Evolutionary conservation across 169 alveolate species (phyloP).

Genomic region (Amoebophrya sp.): DNA sequence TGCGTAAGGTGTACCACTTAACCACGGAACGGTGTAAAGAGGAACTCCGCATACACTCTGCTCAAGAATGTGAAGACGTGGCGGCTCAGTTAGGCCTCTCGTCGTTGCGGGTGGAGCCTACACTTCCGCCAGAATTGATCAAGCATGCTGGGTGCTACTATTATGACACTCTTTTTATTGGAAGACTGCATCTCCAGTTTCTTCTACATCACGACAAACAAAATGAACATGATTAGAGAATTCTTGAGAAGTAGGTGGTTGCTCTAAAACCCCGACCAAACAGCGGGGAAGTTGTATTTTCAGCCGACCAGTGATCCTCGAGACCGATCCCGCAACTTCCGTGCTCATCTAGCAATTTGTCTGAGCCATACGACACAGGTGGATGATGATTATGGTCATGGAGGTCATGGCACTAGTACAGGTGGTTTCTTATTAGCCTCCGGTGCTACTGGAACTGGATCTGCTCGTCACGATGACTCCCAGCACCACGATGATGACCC

Average conservation of each 20-base stretch:
- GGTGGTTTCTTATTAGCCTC: not conserved
- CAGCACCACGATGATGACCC: not conserved
- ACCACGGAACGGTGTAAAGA: not conserved
- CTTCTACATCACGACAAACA: too few relatives aligned
- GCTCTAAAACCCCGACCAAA: too few relatives aligned
- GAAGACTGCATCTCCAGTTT: too few relatives aligned
- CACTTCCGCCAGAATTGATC: not conserved
- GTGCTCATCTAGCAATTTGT: not conserved
- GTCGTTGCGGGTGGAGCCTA: not conserved
- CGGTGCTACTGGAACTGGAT: not conserved
- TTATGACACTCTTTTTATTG: too few relatives aligned
- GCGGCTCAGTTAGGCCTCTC: not conserved
- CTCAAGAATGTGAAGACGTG: not conserved
- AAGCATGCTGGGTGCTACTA: conserved; percentile 20
- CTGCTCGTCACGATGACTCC: not conserved
- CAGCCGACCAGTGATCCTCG: not conserved
- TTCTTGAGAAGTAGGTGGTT: too few relatives aligned
- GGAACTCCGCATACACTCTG: not conserved
- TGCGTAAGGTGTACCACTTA: not conserved
- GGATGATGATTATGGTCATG: not conserved
- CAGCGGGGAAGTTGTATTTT: not conserved
- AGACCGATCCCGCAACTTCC: not conserved
- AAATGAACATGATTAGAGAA: too few relatives aligned
- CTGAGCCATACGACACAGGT: not conserved
- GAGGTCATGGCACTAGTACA: not conserved